Evolutionary conservation across 2,329 filamentous ascomycete genomes (phyloP).

Genomic region (Orbilia blumenaviensis): DNA sequence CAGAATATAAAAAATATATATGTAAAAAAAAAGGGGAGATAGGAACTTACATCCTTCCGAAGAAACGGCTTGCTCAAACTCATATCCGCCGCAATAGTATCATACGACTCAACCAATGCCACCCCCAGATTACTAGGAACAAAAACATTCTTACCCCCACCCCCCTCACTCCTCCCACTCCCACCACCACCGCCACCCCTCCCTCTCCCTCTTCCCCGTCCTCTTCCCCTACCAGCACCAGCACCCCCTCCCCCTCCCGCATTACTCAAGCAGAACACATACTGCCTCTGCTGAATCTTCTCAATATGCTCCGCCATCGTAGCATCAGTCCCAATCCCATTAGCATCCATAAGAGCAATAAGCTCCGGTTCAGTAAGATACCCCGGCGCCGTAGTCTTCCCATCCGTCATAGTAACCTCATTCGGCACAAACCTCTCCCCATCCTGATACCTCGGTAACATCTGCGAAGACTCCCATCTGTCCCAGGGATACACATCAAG

Average conservation of each 20-base stretch:
- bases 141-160: slow-evolving; percentile 76
- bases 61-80: slow-evolving; percentile 95
- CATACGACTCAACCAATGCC: slow-evolving; percentile 91
- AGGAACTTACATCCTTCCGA: slow-evolving; percentile 74
- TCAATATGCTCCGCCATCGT: slow-evolving; percentile 99
- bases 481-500: slow-evolving; percentile 96
- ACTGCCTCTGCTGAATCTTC: slow-evolving; percentile 90
- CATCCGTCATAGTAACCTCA: slow-evolving; percentile 87
- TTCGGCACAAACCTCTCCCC: slow-evolving; percentile 87
- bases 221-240: slow-evolving; percentile 59
- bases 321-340: slow-evolving; percentile 96
- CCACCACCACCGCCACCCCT: slow-evolving; percentile 63
- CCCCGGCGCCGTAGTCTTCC: slow-evolving; percentile 83
- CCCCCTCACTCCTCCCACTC: slow-evolving; percentile 65
- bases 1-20: not conserved
- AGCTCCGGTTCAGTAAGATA: slow-evolving; percentile 96
- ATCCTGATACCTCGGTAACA: slow-evolving; percentile 79
- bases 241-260: slow-evolving; percentile 60
- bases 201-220: slow-evolving; percentile 62
- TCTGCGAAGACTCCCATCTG: slow-evolving; percentile 88
- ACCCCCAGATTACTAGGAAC: slow-evolving; percentile 91
- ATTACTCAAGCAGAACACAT: slow-evolving; percentile 74
- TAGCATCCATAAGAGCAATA: slow-evolving; percentile 96
- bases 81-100: slow-evolving; percentile 89
- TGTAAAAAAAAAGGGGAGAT: not conserved